Conservation (phyloP, 169 alveolate species). For the Plasmodium malariae region DNA sequence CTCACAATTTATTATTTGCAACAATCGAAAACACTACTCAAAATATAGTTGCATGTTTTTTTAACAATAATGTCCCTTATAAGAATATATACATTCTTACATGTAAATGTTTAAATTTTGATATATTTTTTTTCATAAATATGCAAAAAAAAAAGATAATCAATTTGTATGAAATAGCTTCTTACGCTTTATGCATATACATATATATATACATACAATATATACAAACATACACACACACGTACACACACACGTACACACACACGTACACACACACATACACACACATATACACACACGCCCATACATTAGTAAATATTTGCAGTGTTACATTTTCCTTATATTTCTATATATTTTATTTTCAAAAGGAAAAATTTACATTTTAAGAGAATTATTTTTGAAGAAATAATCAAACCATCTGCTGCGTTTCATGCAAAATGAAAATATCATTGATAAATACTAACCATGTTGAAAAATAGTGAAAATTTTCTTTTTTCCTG, state of each 20-base stretch:
- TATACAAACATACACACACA: neutral
- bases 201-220: too few relatives aligned
- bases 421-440: neutral
- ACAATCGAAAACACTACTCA: neutral
- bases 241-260: neutral
- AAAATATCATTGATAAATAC: neutral
- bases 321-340: neutral
- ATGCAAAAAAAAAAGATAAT: neutral
- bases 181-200: neutral
- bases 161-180: neutral
- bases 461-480: neutral
- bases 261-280: too few relatives aligned
- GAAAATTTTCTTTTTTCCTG: neutral
- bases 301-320: too few relatives aligned
- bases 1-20: neutral
- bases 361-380: too few relatives aligned
- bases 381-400: too few relatives aligned
- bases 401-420: too few relatives aligned
- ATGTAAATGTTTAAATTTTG: neutral
- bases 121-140: neutral
- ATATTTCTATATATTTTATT: neutral
- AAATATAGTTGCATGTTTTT: slow-evolving; percentile 15
- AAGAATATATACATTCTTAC: neutral
- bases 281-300: too few relatives aligned
- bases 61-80: neutral